These are phyloP conservation scores for Fusarium sulawesiense DNA, from an alignment of 2,329 filamentous ascomycete genomes.

Conservation along the genomic window DNA sequence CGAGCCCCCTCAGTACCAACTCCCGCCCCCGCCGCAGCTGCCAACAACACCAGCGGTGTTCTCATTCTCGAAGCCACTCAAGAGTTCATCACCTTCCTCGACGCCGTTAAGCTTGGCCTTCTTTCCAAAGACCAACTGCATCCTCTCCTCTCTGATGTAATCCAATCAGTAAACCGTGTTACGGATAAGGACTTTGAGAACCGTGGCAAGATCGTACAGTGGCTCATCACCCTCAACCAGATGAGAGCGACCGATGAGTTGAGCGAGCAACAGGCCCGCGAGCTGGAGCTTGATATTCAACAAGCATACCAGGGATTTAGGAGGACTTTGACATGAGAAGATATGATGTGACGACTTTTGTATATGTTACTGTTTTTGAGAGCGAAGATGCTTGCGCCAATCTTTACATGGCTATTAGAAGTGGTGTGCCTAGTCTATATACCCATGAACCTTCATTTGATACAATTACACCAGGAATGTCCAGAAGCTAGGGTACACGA, in stretches of 20 bases:
- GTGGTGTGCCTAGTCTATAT: constrained; percentile 35
- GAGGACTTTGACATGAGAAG: constrained; percentile 70
- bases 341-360: constrained; percentile 1
- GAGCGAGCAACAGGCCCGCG: constrained; percentile 85
- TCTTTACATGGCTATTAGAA: constrained; percentile 11
- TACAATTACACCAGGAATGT: constrained; percentile 82
- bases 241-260: constrained; percentile 97
- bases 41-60: constrained; percentile 66
- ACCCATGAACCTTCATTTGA: constrained; percentile 28
- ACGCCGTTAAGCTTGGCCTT: constrained; percentile 91
- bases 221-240: constrained; percentile 96
- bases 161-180: constrained; percentile 96
- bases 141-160: constrained; percentile 92
- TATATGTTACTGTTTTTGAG: constrained; percentile 12
- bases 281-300: constrained; percentile 93
- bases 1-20: constrained; percentile 62
- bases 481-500: constrained; percentile 98
- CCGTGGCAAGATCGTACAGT: constrained; percentile 97
- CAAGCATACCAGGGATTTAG: constrained; percentile 96
- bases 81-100: constrained; percentile 98
- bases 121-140: constrained; percentile 97
- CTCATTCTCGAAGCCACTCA: constrained; percentile 92
- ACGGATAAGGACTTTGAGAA: constrained; percentile 95
- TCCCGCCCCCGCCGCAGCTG: constrained; percentile 55
- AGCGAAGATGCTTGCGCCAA: constrained; percentile 24